These are phyloP conservation scores for Phialophora verrucosa DNA, from an alignment of 2,329 filamentous ascomycete species.

Conservation along the genomic window DNA sequence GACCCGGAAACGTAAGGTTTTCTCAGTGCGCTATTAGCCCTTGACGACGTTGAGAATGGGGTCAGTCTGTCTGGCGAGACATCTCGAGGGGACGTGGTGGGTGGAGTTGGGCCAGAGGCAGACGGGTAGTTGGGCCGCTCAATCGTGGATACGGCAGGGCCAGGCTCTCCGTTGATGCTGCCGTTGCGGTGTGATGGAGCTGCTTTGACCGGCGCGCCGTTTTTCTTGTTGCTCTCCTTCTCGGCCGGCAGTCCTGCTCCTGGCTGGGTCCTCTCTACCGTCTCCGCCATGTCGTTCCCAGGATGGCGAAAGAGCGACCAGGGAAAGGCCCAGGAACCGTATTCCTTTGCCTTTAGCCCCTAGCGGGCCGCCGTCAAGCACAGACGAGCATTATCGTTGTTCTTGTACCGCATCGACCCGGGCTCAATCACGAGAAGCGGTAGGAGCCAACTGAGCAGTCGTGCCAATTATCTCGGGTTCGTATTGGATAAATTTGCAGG, in stretches of 20 bases:
- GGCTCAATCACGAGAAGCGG: slow-evolving; percentile 13
- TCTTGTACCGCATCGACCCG: slow-evolving; percentile 14
- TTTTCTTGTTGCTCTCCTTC: not conserved
- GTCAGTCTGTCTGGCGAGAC: slow-evolving; percentile 27
- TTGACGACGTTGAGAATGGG: slow-evolving; percentile 23
- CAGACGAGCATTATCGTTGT: slow-evolving; percentile 19
- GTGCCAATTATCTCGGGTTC: slow-evolving; percentile 15
- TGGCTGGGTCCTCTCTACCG: slow-evolving; percentile 12
- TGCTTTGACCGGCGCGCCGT: slow-evolving; percentile 8
- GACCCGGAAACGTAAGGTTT: slow-evolving; percentile 16
- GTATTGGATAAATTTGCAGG: slow-evolving; percentile 16
- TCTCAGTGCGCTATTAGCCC: slow-evolving; percentile 22
- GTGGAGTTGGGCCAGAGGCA: slow-evolving; percentile 9
- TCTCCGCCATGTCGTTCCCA: slow-evolving; percentile 26
- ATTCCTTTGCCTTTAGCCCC: slow-evolving; percentile 7
- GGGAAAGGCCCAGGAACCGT: slow-evolving; percentile 7
- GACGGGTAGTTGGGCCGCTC: slow-evolving; percentile 1
- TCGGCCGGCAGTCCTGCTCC: slow-evolving; percentile 4
- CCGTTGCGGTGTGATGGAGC: slow-evolving; percentile 18
- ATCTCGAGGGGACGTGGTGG: slow-evolving; percentile 21
- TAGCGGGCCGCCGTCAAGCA: slow-evolving; percentile 9
- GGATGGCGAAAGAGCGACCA: not conserved
- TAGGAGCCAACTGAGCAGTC: not conserved
- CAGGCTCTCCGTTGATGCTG: slow-evolving; percentile 28
- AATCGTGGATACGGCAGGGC: slow-evolving; percentile 27